Percentiles rank a stretch among this genome's conserved stretches.
phyloP scores from a whole-genome alignment of 495 filamentous ascomycete species.

The Xylaria intraflava region DNA sequence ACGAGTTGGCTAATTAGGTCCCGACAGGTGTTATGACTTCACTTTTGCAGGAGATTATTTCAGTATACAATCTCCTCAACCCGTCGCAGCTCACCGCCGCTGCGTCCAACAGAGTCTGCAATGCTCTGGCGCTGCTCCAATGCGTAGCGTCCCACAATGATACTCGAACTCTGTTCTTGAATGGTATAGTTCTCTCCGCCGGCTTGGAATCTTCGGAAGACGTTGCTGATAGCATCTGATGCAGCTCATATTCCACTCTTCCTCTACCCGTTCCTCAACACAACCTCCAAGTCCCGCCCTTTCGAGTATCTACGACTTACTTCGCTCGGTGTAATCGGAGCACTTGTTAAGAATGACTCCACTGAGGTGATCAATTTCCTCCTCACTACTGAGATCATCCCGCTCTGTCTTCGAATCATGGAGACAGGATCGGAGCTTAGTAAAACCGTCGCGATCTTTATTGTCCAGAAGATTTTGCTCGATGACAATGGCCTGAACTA shows the following conservation, averaged over 20 bases:
- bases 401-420: constrained; percentile 97
- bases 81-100: constrained; percentile 95
- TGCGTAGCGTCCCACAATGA: constrained; percentile 98
- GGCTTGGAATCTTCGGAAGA: neutral
- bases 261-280: constrained; percentile 97
- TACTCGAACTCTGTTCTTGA: constrained; percentile 84
- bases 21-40: constrained; percentile 90
- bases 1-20: constrained; percentile 12
- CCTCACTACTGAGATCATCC: constrained; percentile 97
- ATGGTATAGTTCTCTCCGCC: constrained; percentile 54
- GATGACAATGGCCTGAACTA: constrained; percentile 97
- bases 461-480: constrained; percentile 98
- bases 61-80: constrained; percentile 93
- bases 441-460: constrained; percentile 99
- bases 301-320: constrained; percentile 98
- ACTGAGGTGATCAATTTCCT: constrained; percentile 99
- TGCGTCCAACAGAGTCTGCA: constrained; percentile 95
- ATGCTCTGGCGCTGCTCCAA: constrained; percentile 91
- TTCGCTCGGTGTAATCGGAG: constrained; percentile 96
- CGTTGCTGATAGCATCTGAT: constrained; percentile 9
- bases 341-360: constrained; percentile 97
- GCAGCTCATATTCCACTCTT: constrained; percentile 97
- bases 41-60: constrained; percentile 96
- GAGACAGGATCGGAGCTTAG: constrained; percentile 97
- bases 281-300: constrained; percentile 93